A percentile compares a stretch with the other conserved stretches of the same genome.
phyloP scores from a whole-genome alignment of 2,329 filamentous ascomycete genomes.

The Colletotrichum camelliae region DNA sequence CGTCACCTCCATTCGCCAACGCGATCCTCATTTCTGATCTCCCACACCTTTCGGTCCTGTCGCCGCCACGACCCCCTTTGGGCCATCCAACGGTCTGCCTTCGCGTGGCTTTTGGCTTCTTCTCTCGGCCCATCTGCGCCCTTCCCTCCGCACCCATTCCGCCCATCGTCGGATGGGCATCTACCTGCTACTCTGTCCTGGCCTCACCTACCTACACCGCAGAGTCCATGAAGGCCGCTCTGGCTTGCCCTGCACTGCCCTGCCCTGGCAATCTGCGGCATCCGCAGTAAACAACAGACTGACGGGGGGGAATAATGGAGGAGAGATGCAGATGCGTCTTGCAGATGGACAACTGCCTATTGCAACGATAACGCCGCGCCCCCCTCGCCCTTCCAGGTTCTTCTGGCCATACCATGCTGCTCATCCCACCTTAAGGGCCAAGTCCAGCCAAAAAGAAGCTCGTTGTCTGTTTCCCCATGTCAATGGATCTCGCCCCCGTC shows the following conservation, averaged over 20 bases:
- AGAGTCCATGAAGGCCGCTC: slow-evolving; percentile 13
- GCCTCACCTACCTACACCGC: slow-evolving; percentile 4
- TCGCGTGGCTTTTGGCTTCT: slow-evolving; percentile 10
- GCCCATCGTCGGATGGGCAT: slow-evolving; percentile 8
- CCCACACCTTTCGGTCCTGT: not conserved
- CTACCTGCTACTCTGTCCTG: slow-evolving; percentile 2
- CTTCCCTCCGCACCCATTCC: not conserved
- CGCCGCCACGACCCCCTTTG: not conserved
- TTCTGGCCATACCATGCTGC: not conserved
- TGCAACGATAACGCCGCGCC: slow-evolving; percentile 6
- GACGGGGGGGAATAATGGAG: not conserved
- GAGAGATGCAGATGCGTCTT: not conserved
- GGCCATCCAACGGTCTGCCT: slow-evolving; percentile 8
- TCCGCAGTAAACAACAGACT: not conserved
- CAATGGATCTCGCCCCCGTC: slow-evolving; percentile 16
- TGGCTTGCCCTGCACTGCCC: not conserved
- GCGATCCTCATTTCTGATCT: not conserved
- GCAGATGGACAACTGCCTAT: not conserved
- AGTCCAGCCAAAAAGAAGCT: not conserved
- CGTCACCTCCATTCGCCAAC: not conserved
- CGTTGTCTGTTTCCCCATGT: not conserved
- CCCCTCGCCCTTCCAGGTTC: not conserved
- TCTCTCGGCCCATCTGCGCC: slow-evolving; percentile 17
- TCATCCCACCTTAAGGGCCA: not conserved
- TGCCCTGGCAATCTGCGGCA: slow-evolving; percentile 14